These are phyloP conservation scores for Blastobotrys persicus DNA, from an alignment of 1,139 yeast species.

Conservation along the genomic window DNA sequence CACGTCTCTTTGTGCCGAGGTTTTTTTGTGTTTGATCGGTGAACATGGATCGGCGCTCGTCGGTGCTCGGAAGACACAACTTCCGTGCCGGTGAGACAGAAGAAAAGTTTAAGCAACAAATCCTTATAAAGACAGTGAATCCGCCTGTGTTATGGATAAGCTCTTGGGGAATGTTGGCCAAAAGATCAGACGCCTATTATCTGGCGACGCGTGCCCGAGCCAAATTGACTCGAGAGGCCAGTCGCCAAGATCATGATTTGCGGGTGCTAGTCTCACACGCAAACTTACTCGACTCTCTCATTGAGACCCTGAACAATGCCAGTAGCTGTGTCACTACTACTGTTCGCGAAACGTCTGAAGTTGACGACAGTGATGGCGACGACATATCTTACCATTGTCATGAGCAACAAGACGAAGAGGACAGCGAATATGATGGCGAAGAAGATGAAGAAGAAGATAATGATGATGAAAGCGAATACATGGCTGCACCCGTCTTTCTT, in stretches of 20 bases:
- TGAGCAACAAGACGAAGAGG: too few relatives aligned
- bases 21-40: too few relatives aligned
- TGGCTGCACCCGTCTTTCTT: background rate
- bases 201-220: conserved; percentile 68
- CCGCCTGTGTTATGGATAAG: too few relatives aligned
- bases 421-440: conserved; percentile 13
- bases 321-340: conserved; percentile 2
- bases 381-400: conserved; percentile 14
- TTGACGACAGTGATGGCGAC: conserved; percentile 9
- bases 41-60: background rate
- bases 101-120: background rate
- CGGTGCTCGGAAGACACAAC: background rate
- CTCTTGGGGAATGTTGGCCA: too few relatives aligned
- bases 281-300: conserved; percentile 65
- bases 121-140: background rate
- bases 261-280: conserved; percentile 71
- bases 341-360: conserved; percentile 2
- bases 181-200: conserved; percentile 52
- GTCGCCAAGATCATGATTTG: conserved; percentile 57
- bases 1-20: background rate
- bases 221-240: conserved; percentile 66
- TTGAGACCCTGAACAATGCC: conserved; percentile 44
- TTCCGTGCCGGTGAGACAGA: background rate
- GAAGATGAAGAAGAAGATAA: conserved; percentile 14
- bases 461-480: background rate